Base-by-base conservation (phyloP, 2,329 filamentous ascomycete species). In the Pseudogymnoascus sp. region DNA sequence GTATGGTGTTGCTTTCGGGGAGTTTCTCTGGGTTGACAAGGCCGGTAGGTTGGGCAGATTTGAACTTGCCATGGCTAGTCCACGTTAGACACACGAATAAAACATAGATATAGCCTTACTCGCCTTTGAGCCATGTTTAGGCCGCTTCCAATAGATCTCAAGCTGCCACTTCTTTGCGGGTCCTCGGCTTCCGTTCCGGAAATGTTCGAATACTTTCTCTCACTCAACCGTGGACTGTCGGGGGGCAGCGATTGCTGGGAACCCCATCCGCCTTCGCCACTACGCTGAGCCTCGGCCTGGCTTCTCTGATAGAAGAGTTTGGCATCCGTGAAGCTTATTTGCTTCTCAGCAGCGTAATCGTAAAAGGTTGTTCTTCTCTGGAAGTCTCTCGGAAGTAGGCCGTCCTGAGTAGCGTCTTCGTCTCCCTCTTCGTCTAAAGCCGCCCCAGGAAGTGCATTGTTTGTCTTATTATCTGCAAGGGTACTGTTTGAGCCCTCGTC, bases 231-330 rank as follows among this genome's bases (percentile, higher is more conserved):
- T 11, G 73, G 72, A 60, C 72, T 74, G 12, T 67, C 69, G n/a
- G 69, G 67, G 18, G 67, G 65, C 14, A 68, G 70, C 42, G 65
- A 64, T 63, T 72, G 70, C 8, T 69, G 70, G 61, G 68, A 69
- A 21, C 67, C 70, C 71, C 70, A 72, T 64, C 69, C 72, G 50
- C 68, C 72, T 16, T 70, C 68, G 12, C 71, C 71, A n/a, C 70
- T 68, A 64, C 69, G 72, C 28, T 73, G 70, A 11, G 69, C 67
- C 37, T 74, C 89, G 64, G 87, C 79, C 75, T 92, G 90, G 75
- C 91, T 92, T 68, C 90, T 84, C 77, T 97, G 93, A 75, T 96
- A 99, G 78, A 97, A 96, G 66, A 97, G 83, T 76, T 96, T 97
- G 65, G 93, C 91, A 74, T 99, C 95, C 25, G 90, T 88, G 75